Conservation (phyloP, 148 eudicot species). For the Rheum nobile region DNA sequence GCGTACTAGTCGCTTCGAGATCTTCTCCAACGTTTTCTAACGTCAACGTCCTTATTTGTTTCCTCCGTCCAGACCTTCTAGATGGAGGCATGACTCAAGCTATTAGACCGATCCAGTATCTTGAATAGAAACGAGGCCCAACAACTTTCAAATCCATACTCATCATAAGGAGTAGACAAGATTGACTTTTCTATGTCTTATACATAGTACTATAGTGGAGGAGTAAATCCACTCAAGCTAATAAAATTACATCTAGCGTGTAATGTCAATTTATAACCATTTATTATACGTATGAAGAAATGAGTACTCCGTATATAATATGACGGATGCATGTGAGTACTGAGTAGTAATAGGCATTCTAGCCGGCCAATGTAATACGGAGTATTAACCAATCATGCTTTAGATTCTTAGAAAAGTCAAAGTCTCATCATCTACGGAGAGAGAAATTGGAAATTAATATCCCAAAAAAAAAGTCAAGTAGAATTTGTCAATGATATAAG, state of each 20-base stretch:
- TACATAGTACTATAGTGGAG: too few relatives aligned
- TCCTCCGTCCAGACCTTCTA: too few relatives aligned
- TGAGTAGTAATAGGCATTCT: neutral
- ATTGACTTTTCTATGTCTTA: neutral
- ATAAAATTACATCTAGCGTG: neutral
- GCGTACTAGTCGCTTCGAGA: too few relatives aligned
- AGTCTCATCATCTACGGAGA: neutral
- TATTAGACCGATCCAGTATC: too few relatives aligned
- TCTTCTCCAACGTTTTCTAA: too few relatives aligned
- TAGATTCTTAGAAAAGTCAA: neutral
- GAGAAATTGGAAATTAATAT: neutral
- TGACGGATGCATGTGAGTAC: neutral
- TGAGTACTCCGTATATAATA: neutral
- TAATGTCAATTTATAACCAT: too few relatives aligned
- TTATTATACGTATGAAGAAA: too few relatives aligned
- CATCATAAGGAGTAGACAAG: neutral
- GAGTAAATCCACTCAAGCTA: neutral
- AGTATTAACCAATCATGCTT: neutral
- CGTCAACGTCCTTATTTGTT: too few relatives aligned
- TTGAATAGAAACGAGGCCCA: too few relatives aligned
- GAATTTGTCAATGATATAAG: neutral
- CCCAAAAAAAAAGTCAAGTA: neutral
- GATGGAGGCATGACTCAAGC: too few relatives aligned
- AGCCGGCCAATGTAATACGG: neutral
- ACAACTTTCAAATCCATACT: slow-evolving; percentile 6